phyloP scores from a whole-genome alignment of 139 green algal genomes.

The Micromonas commoda region DNA sequence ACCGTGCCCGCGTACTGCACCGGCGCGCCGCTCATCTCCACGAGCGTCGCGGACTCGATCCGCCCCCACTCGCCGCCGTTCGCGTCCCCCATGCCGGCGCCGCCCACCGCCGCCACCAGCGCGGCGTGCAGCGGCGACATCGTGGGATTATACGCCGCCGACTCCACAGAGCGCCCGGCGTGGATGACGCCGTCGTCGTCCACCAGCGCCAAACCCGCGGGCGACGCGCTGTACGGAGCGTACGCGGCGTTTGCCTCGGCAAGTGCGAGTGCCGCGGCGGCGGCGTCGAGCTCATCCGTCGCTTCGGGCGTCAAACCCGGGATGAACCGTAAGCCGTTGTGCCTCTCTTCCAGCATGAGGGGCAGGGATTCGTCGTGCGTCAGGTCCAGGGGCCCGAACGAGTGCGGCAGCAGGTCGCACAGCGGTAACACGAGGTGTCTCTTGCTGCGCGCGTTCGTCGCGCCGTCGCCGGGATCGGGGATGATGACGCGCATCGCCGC shows the following conservation, averaged over 20 bases:
- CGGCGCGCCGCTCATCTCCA: background rate
- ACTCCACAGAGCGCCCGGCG: constrained; percentile 41
- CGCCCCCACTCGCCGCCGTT: background rate
- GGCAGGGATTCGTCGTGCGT: constrained; percentile 22
- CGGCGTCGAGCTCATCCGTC: background rate
- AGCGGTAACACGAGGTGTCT: background rate
- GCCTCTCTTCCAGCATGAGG: background rate
- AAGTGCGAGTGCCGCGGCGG: background rate
- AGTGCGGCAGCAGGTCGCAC: constrained; percentile 34
- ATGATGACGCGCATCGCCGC: constrained; percentile 16
- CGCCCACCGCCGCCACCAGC: constrained; percentile 24
- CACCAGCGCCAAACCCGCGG: constrained; percentile 37
- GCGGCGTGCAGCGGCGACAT: constrained; percentile 45
- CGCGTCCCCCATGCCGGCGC: background rate
- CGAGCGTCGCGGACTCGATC: background rate
- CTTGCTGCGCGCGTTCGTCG: background rate
- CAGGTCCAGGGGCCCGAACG: constrained; percentile 46
- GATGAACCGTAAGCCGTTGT: background rate
- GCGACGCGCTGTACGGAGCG: constrained; percentile 41
- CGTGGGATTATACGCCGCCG: constrained; percentile 49
- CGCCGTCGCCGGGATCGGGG: background rate
- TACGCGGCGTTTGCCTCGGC: constrained; percentile 26
- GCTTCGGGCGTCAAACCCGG: too few relatives aligned
- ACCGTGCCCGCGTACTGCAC: background rate
- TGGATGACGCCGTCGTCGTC: constrained; percentile 29